Evolutionary conservation across 1,284 basidiomycete genomes (phyloP).

Genomic region (Hymenochaete sp.): DNA sequence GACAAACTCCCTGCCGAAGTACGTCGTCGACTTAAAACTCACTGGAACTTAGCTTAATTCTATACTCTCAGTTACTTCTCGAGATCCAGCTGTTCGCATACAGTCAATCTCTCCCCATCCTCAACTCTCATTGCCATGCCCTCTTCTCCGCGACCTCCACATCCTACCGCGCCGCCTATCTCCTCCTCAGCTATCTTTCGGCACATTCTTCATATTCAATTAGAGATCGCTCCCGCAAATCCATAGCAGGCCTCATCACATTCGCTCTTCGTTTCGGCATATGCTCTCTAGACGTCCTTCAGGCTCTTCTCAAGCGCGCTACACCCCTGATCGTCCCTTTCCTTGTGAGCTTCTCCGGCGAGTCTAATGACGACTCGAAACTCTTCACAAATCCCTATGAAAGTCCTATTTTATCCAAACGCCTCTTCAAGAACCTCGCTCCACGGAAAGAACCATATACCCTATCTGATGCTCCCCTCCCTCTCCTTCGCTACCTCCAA

Average conservation of each 20-base stretch:
- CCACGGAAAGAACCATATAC: conserved; percentile 31
- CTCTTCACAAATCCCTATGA: background rate
- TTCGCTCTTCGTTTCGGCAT: conserved; percentile 55
- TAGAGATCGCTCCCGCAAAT: background rate
- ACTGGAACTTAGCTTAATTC: too few relatives aligned
- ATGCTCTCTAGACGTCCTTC: conserved; percentile 32
- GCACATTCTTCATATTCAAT: background rate
- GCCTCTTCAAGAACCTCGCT: conserved; percentile 48
- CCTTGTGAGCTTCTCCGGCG: background rate
- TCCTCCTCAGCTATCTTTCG: conserved; percentile 34
- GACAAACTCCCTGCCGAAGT: too few relatives aligned
- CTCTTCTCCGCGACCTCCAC: conserved; percentile 46
- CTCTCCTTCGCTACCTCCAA: conserved; percentile 52
- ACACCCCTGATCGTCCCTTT: conserved; percentile 21
- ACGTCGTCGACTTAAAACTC: too few relatives aligned
- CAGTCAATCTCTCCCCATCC: conserved; percentile 50
- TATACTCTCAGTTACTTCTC: conserved; percentile 44
- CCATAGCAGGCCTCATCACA: conserved; percentile 31
- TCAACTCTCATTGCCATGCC: conserved; percentile 41
- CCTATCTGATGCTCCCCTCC: conserved; percentile 45
- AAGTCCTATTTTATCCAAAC: conserved; percentile 43
- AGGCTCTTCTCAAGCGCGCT: conserved; percentile 45
- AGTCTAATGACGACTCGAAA: background rate
- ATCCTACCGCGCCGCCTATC: conserved; percentile 51
- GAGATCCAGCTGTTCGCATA: conserved; percentile 61